Base-by-base conservation (phyloP, 257 asterid genomes). In the Nicotiana knightiana region DNA sequence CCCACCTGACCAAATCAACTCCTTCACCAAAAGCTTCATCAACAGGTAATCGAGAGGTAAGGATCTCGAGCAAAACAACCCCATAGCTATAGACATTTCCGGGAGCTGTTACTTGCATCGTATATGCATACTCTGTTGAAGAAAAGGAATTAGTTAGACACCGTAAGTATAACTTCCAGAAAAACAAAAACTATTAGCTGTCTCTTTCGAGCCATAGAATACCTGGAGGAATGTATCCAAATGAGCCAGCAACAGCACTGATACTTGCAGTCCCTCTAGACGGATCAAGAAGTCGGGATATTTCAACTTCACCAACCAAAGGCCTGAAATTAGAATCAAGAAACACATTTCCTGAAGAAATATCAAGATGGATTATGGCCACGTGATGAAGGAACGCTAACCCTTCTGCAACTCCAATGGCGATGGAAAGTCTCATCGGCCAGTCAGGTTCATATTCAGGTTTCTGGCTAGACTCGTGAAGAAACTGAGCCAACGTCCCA, bases 201-300 rank as follows among this genome's bases (percentile, higher is more conserved):
- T 13, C 33, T 57, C 59, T 77, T 64, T 51, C 55, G 28, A 64
- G 68, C 17, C 70, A 48, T 26, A 26, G 57, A 10, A 16, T 91
- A 96, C 99, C 99, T 87, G 99, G 99, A 67, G 99, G 99, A 84
- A 96, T 96, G 81, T 96, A 96, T 62, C 99, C 99, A 76, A 96
- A 96, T 18, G 98, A 96, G 68, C 99, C 99, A 33, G 99, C 99
- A 82, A 96, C 98, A 13, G 99, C 98, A 57, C 98, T 96, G 85
- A 96, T 94, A 63, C 99, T 96, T 18, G 97, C 99, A 0, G 98
- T 92, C 67, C 99, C 99, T 86, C 98, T 86, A n/a, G 94, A 94
- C 10, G 97, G 98, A 83, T 96, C 99, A 28, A 96, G 92, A 79
- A 96, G 97, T 91, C 90, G 92, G 51, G 99, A 94, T 77, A 96